Base-by-base conservation (phyloP, 768 basidiomycete genomes). In the Tricholoma sp. region DNA sequence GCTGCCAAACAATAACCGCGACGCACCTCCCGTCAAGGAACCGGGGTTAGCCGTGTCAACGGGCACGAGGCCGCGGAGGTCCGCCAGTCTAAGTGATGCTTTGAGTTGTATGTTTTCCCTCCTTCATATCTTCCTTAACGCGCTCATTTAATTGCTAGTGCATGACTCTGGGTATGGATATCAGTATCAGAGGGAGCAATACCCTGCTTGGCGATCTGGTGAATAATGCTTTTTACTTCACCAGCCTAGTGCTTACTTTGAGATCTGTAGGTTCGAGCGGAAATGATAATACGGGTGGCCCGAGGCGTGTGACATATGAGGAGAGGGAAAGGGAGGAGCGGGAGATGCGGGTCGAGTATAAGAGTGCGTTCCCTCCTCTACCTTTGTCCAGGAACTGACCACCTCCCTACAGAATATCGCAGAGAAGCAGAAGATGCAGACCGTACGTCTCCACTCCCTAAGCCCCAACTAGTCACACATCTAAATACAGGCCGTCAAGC, bases 61-160 rank as follows among this genome's bases (percentile, higher is more conserved):
- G 10, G 73, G 62, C 56, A 75, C 76, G n/a, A 81, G 88, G 36
- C 81, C 86, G 50, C 76, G 89, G 55, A 79, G 89, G 54, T 90
- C 88, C n/a, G 86, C 86, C 13, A 89, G 88, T 67, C 72, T 91
- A 50, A 90, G 87, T 63, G 87, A 90, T 65, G 82, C 84, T 29
- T 65, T 77, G 20, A 68, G 77, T 78, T 61, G 55, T 76, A 65
- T 13, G 58, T 29, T 28, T 9, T 39, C 18, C n/a, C 44, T 48
- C 24, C n/a, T 31, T 55, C 18, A 34, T 36, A 20, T 45, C 31
- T 45, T 34, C 47, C 55, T 1, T 53, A 41, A 39, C 42, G 18
- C 47, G 24, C 54, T 34, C 12, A 47, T 29, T 53, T 52, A 63
- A 58, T 41, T 59, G 17, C 29, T 55, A 76, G 72, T 65, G 52